Evolutionary conservation across 1,284 basidiomycete species (phyloP).

Genomic region (Ganoderma multipileum): DNA sequence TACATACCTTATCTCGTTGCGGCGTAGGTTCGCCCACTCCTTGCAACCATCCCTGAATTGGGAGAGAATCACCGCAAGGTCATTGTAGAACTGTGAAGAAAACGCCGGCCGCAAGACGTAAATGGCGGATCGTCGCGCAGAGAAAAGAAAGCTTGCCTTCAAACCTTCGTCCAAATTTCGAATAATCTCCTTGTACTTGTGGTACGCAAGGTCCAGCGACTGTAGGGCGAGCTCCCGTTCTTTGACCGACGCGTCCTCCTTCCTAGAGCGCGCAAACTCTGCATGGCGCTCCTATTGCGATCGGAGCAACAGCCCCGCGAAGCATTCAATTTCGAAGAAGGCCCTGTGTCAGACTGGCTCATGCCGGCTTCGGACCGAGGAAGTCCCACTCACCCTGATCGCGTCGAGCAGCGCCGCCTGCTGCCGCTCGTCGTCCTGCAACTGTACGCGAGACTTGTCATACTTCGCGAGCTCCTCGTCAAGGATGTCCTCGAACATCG

Average conservation of each 20-base stretch:
- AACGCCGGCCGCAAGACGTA: background rate
- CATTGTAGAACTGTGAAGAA: constrained; percentile 80
- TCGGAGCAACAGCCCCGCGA: background rate
- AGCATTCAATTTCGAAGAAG: background rate
- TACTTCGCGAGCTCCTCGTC: constrained; percentile 86
- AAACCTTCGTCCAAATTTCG: constrained; percentile 90
- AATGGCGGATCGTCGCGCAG: background rate
- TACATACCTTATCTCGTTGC: constrained; percentile 61
- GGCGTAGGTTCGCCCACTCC: constrained; percentile 74
- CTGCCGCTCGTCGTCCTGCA: constrained; percentile 64
- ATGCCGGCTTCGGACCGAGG: background rate
- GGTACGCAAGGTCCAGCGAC: constrained; percentile 88
- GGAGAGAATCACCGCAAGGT: constrained; percentile 72
- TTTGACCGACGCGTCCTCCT: constrained; percentile 80
- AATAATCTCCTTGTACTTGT: constrained; percentile 88
- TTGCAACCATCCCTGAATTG: constrained; percentile 81
- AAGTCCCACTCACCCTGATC: constrained; percentile 64
- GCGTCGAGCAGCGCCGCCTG: constrained; percentile 73
- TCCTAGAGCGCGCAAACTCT: constrained; percentile 81
- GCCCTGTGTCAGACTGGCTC: background rate
- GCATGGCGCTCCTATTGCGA: constrained; percentile 69
- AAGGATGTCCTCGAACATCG: constrained; percentile 86
- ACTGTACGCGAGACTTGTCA: constrained; percentile 71
- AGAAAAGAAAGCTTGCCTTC: constrained; percentile 55
- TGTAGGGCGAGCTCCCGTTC: constrained; percentile 88